These are phyloP conservation scores for Penicillium fuscoglaucum DNA, from an alignment of 2,329 filamentous ascomycete genomes.

Conservation along the genomic window DNA sequence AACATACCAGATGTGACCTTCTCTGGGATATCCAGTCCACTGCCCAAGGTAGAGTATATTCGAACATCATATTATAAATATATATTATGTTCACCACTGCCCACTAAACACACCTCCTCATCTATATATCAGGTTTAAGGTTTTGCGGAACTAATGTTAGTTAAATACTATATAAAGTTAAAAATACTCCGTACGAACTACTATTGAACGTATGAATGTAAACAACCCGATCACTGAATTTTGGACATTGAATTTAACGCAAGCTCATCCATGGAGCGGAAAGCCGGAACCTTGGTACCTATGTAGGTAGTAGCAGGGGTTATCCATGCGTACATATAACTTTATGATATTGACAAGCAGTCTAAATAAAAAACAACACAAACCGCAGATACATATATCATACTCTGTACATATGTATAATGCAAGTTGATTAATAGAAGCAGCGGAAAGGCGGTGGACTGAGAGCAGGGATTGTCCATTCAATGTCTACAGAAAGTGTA, in stretches of 20 bases:
- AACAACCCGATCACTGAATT: neutral
- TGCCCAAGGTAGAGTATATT: too few relatives aligned
- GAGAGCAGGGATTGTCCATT: neutral
- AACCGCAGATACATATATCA: neutral
- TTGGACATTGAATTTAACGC: conserved; percentile 8
- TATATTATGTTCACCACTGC: too few relatives aligned
- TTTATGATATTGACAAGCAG: neutral
- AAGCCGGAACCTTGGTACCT: neutral
- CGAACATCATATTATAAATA: neutral
- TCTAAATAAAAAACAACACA: neutral
- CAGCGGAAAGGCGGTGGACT: neutral
- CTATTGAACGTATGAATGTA: neutral
- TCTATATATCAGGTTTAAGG: neutral
- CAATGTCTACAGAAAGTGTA: neutral
- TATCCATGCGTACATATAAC: neutral
- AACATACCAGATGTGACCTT: neutral
- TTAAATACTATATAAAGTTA: neutral
- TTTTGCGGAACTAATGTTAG: neutral
- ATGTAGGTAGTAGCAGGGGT: neutral
- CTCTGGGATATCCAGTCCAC: neutral
- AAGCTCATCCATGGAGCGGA: conserved; percentile 9
- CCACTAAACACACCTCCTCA: neutral
- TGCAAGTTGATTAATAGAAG: neutral
- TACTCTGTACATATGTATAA: neutral
- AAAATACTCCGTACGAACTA: neutral